These are phyloP conservation scores for Diplodia sapinea DNA, from an alignment of 2,329 filamentous ascomycete species.

Conservation along the genomic window DNA sequence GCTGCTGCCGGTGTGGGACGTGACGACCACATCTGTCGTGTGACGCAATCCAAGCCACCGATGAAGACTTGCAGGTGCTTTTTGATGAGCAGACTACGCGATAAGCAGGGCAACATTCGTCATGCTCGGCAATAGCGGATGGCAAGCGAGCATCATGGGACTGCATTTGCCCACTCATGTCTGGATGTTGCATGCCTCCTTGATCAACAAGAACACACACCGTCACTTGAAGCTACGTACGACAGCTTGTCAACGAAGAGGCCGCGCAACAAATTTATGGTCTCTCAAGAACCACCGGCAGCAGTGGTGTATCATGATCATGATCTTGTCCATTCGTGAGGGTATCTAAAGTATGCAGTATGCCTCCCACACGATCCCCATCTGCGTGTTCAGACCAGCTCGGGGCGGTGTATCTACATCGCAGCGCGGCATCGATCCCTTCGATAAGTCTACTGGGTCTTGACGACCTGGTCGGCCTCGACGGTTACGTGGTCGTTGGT, in stretches of 20 bases:
- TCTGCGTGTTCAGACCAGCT: constrained; percentile 12
- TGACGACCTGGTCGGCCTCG: constrained; percentile 74
- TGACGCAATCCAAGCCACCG: not conserved
- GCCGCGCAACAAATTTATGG: too few species aligned
- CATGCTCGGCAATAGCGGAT: not conserved
- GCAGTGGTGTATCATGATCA: not conserved
- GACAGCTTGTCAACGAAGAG: too few species aligned
- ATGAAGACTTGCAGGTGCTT: not conserved
- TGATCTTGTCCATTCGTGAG: constrained; percentile 30
- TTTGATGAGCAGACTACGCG: not conserved
- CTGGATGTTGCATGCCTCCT: not conserved
- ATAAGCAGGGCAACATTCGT: not conserved
- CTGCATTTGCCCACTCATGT: not conserved
- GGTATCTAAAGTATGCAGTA: constrained; percentile 29
- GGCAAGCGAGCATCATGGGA: not conserved
- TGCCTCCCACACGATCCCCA: constrained; percentile 30
- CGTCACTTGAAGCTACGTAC: too few species aligned
- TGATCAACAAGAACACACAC: not conserved
- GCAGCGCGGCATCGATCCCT: constrained; percentile 4
- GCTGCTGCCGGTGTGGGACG: not conserved
- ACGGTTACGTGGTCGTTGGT: constrained; percentile 76
- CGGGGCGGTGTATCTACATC: constrained; percentile 21
- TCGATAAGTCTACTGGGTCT: constrained; percentile 65
- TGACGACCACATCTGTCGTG: not conserved
- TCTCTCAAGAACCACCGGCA: not conserved